A percentile compares a stretch with the other conserved stretches of the same genome.
These are phyloP conservation scores for Malania oleifera DNA, from an alignment of 164 flowering plant species.

Conservation along the genomic window DNA sequence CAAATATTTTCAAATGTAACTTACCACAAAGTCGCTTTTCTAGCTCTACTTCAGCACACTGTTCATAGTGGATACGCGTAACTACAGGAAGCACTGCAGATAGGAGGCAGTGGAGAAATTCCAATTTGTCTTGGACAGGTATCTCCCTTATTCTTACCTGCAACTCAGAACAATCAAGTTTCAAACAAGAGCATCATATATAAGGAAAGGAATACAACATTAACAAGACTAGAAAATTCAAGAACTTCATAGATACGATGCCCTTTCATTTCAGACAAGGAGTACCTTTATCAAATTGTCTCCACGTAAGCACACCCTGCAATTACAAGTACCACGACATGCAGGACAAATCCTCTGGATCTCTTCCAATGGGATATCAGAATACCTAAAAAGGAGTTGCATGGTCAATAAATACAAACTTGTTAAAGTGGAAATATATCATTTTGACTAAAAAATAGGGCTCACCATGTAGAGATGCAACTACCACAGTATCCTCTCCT, in stretches of 20 bases:
- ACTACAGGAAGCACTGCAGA: slow-evolving; percentile 86
- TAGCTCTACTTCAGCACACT: slow-evolving; percentile 72
- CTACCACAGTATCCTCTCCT: slow-evolving; percentile 77
- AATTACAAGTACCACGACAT: slow-evolving; percentile 83
- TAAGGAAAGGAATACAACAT: not conserved
- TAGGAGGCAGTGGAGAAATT: slow-evolving; percentile 60
- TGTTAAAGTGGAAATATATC: not conserved
- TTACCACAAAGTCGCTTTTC: slow-evolving; percentile 71
- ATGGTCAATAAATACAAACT: not conserved
- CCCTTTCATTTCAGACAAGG: not conserved
- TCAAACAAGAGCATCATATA: not conserved
- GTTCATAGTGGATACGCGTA: slow-evolving; percentile 69
- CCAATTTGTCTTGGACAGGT: slow-evolving; percentile 66
- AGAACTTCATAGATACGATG: not conserved
- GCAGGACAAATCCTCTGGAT: slow-evolving; percentile 82
- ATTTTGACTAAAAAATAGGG: slow-evolving; percentile 4
- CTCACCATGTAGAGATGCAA: slow-evolving; percentile 83
- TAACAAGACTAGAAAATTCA: not conserved
- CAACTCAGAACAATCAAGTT: slow-evolving; percentile 12
- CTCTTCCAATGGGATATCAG: slow-evolving; percentile 67
- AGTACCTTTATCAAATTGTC: slow-evolving; percentile 85
- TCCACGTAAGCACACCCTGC: slow-evolving; percentile 66
- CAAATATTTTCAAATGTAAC: slow-evolving; percentile 14
- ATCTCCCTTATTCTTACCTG: slow-evolving; percentile 78
- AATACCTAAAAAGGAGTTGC: slow-evolving; percentile 50